Conservation (phyloP, 805 yeast genomes). For the Candida ipomoeae region DNA sequence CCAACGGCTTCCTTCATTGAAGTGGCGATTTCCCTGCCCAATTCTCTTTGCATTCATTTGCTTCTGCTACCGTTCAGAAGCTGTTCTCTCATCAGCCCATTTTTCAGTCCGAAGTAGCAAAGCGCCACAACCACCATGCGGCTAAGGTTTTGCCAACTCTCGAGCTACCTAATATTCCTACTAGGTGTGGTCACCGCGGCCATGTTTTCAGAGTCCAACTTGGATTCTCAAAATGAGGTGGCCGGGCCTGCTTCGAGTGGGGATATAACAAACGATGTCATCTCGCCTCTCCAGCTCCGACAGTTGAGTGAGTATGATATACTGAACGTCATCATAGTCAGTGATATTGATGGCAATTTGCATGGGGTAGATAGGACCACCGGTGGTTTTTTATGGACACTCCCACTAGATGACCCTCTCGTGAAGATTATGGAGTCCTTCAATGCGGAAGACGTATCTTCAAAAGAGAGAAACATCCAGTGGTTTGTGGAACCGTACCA, state of each 20-base stretch:
- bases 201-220: background rate
- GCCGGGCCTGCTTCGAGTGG: background rate
- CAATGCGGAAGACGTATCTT: slow-evolving; percentile 5
- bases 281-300: slow-evolving; percentile 35
- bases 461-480: slow-evolving; percentile 32
- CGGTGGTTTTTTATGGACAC: slow-evolving; percentile 75
- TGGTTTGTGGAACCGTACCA: slow-evolving; percentile 92
- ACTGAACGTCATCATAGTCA: slow-evolving; percentile 58
- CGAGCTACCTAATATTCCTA: background rate
- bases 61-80: background rate
- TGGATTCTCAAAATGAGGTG: background rate
- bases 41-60: background rate
- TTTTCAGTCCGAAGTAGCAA: background rate
- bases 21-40: too few species aligned
- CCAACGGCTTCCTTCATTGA: too few species aligned
- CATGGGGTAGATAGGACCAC: slow-evolving; percentile 75
- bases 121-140: background rate
- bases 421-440: slow-evolving; percentile 37
- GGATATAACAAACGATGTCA: slow-evolving; percentile 11
- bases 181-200: background rate
- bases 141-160: background rate
- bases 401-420: slow-evolving; percentile 61
- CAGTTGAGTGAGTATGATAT: slow-evolving; percentile 46
- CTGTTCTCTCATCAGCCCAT: background rate
- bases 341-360: slow-evolving; percentile 83